Evolutionary conservation across 805 yeast genomes (phyloP), one percentile per base, ranked within the genome.

Genomic region (Wickerhamomyces kurtzmanii): DNA sequence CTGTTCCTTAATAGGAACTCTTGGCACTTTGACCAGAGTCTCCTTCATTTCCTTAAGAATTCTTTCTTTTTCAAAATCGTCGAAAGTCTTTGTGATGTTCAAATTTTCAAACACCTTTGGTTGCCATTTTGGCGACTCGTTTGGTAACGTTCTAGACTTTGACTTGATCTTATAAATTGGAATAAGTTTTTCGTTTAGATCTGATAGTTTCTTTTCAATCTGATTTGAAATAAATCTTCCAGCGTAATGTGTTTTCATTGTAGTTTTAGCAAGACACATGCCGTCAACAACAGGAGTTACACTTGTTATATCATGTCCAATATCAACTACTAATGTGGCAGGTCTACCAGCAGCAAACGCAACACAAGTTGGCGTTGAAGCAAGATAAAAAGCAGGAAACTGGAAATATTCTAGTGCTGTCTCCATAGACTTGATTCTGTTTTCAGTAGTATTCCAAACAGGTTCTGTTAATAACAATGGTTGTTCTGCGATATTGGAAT

Each of bases 321-420:
- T 55, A 50, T 85, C 94, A 22, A 85, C 89, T 22, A 85, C 85
- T 18, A 85, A 59, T 49, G 94, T 85, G 34, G 78, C 79, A 24
- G 94, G 86, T 48, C 93, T 67, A 4, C 94, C 95, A 38, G 81
- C 79, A 8, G 89, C 86, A 55, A 87, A 87, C 2, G 94, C 75
- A 2, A 81, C 75, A 56, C 94, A 80, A 0, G 93, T 78, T n/a
- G 96, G 89, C 7, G 78, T 66, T 32, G 85, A 78, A 10, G 83
- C 86, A 15, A 83, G 50, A 47, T 78, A 87, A 32, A 83, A 71
- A 0, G 93, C 96, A 21, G 91, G 87, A 40, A 77, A 79, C 20
- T 71, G 63, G 47, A 77, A 65, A 10, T 62, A 56, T 46, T 85
- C 95, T 33, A 81, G 64, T 23, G 80, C 65, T 2, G 71, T 61